Evolutionary conservation across 1,139 yeast species (phyloP), one percentile per base, ranked within the genome.

Genomic region (Debaryomycetaceae sp.): DNA sequence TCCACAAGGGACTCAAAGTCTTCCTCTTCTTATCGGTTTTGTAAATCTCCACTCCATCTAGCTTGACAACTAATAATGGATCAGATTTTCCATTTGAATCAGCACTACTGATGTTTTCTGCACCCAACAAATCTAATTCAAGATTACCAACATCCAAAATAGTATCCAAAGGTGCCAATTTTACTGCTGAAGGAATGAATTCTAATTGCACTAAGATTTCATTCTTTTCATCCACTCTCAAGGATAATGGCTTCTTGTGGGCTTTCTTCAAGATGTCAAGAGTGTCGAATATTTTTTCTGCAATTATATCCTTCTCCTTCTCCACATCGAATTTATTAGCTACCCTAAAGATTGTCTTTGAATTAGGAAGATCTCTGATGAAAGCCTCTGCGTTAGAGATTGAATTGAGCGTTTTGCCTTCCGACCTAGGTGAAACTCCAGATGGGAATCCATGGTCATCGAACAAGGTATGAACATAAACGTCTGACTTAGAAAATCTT

Each of bases 81-180:
- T 86, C 95, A 5, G 91, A 82, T 54, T 82, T 83, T 47, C 93
- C 93, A 56, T 83, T 84, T 47, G 79, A 66, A 59, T 86, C 95
- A 40, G 79, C 85, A 13, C 89, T 63, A 42, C 62, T 61, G 49
- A 86, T 63, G 45, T 72, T 65, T 24, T 71, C 71, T 20, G 82
- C 93, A 40, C 78, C 72, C 37, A 82, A 56, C 43, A 86, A 66
- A 38, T 80, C 82, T 53, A 86, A 62, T 43, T 73, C 70, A 43
- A 85, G 61, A 13, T 68, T 54, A 54, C 95, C 95, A 33, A 87
- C 85, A 59, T 86, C 91, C 53, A 73, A 62, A 46, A 85, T 75
- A 6, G 86, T 75, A 56, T 85, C 93, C 36, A 75, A 64, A 20
- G 79, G 76, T 35, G 81, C 76, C 50, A 84, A 64, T 47, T 75